These are phyloP conservation scores for Candida qinlingensis DNA, from an alignment of 805 yeast species.

Conservation along the genomic window DNA sequence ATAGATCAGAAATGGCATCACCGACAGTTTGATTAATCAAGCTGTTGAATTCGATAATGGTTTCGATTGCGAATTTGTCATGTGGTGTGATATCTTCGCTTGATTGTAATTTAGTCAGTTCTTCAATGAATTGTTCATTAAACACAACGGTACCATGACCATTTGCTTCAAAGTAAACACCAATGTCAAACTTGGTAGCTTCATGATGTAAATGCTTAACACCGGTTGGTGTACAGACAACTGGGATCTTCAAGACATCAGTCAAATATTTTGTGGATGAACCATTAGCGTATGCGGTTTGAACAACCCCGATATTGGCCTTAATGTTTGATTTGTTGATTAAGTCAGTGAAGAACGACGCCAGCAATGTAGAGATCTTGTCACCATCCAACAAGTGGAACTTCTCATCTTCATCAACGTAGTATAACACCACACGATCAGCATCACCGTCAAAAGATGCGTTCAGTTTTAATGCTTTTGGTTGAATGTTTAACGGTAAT, in stretches of 20 bases:
- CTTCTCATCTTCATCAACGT: slow-evolving; percentile 30
- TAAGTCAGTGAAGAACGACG: slow-evolving; percentile 55
- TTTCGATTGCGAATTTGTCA: slow-evolving; percentile 44
- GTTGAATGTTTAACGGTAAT: slow-evolving; percentile 57
- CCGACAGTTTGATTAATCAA: slow-evolving; percentile 97
- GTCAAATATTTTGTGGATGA: slow-evolving; percentile 71
- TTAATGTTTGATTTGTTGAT: slow-evolving; percentile 39
- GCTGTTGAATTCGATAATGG: slow-evolving; percentile 56
- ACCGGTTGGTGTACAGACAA: slow-evolving; percentile 88
- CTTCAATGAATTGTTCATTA: slow-evolving; percentile 43
- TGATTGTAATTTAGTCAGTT: slow-evolving; percentile 25
- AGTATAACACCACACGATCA: slow-evolving; percentile 85
- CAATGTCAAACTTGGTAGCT: slow-evolving; percentile 83
- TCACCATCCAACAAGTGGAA: slow-evolving; percentile 84
- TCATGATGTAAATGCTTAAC: slow-evolving; percentile 92
- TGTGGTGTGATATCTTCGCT: slow-evolving; percentile 35
- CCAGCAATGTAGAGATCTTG: slow-evolving; percentile 81
- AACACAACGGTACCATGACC: slow-evolving; percentile 98
- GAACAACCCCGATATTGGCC: slow-evolving; percentile 72
- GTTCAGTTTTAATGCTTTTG: slow-evolving; percentile 45
- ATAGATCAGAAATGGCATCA: slow-evolving; percentile 90
- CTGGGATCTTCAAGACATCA: slow-evolving; percentile 63
- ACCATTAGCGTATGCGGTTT: slow-evolving; percentile 98
- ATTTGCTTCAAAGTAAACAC: slow-evolving; percentile 95
- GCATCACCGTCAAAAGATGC: slow-evolving; percentile 98